Evolutionary conservation across 2,329 filamentous ascomycete species (phyloP).

Genomic region (Furcasterigmium furcatum): DNA sequence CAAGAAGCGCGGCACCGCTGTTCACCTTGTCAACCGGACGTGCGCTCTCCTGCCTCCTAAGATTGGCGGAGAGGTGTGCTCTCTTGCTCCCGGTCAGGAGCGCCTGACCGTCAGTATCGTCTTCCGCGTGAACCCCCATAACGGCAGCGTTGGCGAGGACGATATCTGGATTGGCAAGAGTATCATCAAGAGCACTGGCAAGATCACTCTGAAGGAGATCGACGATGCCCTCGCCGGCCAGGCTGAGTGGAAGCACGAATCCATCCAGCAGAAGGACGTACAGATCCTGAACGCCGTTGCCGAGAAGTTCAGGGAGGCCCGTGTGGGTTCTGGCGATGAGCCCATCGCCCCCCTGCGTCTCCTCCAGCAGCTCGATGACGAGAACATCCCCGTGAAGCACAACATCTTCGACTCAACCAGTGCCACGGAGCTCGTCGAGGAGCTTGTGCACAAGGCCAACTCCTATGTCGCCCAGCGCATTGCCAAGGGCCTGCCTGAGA

Average conservation of each 20-base stretch:
- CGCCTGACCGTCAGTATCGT: constrained; percentile 89
- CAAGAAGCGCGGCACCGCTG: constrained; percentile 94
- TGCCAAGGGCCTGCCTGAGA: constrained; percentile 75
- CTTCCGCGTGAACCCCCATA: constrained; percentile 82
- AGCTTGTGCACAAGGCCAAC: constrained; percentile 92
- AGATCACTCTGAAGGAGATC: constrained; percentile 80
- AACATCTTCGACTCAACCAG: constrained; percentile 93
- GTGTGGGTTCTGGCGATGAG: constrained; percentile 75
- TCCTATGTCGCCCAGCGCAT: constrained; percentile 84
- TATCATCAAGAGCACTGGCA: constrained; percentile 88
- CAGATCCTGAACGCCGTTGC: constrained; percentile 76
- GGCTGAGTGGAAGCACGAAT: constrained; percentile 58
- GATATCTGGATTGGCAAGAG: constrained; percentile 93
- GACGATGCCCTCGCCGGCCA: constrained; percentile 73
- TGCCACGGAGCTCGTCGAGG: constrained; percentile 90
- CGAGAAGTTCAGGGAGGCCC: constrained; percentile 85
- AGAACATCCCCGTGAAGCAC: constrained; percentile 94
- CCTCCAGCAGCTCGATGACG: constrained; percentile 91
- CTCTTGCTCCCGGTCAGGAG: constrained; percentile 81
- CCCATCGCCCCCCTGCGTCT: constrained; percentile 84
- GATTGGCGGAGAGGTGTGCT: constrained; percentile 83
- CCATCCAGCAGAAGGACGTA: constrained; percentile 71
- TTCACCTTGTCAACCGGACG: constrained; percentile 87
- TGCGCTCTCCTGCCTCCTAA: constrained; percentile 86
- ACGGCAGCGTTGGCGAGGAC: constrained; percentile 74